Conservation (phyloP, 2,329 filamentous ascomycete genomes). For the Anthostomella pinea region DNA sequence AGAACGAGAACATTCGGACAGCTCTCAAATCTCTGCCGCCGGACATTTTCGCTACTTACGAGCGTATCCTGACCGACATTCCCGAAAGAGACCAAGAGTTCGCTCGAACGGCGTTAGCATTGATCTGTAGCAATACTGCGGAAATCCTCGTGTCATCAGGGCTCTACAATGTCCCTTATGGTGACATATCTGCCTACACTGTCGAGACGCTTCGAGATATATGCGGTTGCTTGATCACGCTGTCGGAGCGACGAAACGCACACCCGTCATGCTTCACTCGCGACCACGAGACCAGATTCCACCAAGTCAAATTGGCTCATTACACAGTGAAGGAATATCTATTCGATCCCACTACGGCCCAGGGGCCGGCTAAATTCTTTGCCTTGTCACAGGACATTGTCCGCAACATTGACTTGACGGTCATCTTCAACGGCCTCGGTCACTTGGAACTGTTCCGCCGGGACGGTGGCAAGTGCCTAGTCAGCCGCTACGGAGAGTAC, state of each 20-base stretch:
- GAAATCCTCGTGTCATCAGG: conserved; percentile 25
- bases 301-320: conserved; percentile 22
- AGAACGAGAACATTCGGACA: conserved; percentile 7
- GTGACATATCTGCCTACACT: conserved; percentile 13
- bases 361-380: conserved; percentile 19
- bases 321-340: conserved; percentile 30
- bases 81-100: conserved; percentile 14
- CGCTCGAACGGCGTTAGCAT: conserved; percentile 24
- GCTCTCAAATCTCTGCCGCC: conserved; percentile 18
- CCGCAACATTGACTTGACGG: conserved; percentile 11
- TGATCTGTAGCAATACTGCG: conserved; percentile 26
- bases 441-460: conserved; percentile 5
- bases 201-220: conserved; percentile 15
- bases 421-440: conserved; percentile 17
- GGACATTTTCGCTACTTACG: conserved; percentile 26
- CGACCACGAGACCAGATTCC: conserved; percentile 11
- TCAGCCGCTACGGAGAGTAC: conserved; percentile 18
- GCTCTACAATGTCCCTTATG: conserved; percentile 21
- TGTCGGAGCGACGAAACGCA: conserved; percentile 8
- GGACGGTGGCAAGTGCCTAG: not conserved
- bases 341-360: conserved; percentile 12
- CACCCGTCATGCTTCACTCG: conserved; percentile 10
- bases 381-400: conserved; percentile 16
- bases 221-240: conserved; percentile 25
- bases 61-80: conserved; percentile 24